phyloP scores from a whole-genome alignment of 345 rosid species.

The Lumnitzera littorea region DNA sequence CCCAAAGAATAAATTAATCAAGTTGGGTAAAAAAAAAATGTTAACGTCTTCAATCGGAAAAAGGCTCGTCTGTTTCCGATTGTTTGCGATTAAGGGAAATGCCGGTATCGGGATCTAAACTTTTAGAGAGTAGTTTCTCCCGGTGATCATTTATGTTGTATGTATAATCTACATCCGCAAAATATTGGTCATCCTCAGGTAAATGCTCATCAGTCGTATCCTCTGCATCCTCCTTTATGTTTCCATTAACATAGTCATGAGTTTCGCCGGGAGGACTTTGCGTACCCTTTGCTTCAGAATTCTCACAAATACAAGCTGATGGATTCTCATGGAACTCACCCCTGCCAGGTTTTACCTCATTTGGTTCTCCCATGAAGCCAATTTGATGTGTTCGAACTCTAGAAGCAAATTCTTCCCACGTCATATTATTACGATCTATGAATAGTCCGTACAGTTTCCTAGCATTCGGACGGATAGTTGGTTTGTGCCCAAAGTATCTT shows the following conservation, averaged over 20 bases:
- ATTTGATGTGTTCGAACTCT: conserved; percentile 47
- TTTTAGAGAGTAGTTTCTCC: conserved; percentile 13
- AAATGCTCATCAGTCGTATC: conserved; percentile 16
- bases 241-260: background rate
- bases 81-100: conserved; percentile 17
- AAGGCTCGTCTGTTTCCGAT: conserved; percentile 31
- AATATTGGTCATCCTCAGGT: conserved; percentile 41
- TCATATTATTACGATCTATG: conserved; percentile 52
- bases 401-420: conserved; percentile 79
- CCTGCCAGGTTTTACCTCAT: conserved; percentile 62
- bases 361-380: conserved; percentile 89
- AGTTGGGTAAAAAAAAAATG: background rate
- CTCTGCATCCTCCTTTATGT: conserved; percentile 9
- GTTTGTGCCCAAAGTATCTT: conserved; percentile 90
- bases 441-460: conserved; percentile 65
- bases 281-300: conserved; percentile 27
- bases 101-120: conserved; percentile 3
- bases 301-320: conserved; percentile 63
- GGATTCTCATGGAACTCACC: conserved; percentile 96
- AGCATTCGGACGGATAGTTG: conserved; percentile 79
- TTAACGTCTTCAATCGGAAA: conserved; percentile 29
- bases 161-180: conserved; percentile 31
- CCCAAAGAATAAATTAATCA: conserved; percentile 6
- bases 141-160: conserved; percentile 12
- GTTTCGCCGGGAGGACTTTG: conserved; percentile 3